Base-by-base conservation (phyloP, 257 asterid species). In the Ballota nigra region DNA sequence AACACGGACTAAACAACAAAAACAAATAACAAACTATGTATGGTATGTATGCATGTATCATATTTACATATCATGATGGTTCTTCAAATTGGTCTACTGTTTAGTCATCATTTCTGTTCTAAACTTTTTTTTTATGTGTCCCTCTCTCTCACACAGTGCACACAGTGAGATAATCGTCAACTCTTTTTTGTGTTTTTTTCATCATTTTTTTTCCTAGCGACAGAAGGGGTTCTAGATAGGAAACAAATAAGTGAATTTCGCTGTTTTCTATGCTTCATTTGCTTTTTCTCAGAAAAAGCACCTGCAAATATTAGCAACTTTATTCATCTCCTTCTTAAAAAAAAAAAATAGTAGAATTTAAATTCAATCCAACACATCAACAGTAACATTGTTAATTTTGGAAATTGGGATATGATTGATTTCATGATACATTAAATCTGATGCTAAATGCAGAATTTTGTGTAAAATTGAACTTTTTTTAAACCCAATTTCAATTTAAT, bases 1-100 rank as follows among this genome's bases (percentile, higher is more conserved):
- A 83, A 85, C 89, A 88, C 86, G 58, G 82, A 56, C 81, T 83
- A 83, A 70, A 73, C 67, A 75, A 82, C 86, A 83, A 83, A 82
- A 79, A 15, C 57, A 58, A 78, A n/a, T n/a, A 81, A 26, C 55
- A 83, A 57, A 68, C 49, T 57, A 65, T 24, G 23, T 16, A 23
- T 26, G 41, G 53, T 64, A 52, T 23, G 66, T 23, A 29, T 26
- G 23, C 51, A n/a, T n/a, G n/a, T n/a, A n/a, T n/a, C n/a, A n/a
- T n/a, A n/a, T n/a, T n/a, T n/a, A n/a, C n/a, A n/a, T 26, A 26
- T 26, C 29, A 26, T 26, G 3, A 26, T 26, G 29, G 2, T 26
- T 26, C 29, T 63, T 67, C 23, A 58, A 52, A 76, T 71, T 59
- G 52, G 56, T 16, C 60, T 33, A 66, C 65, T 72, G 70, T 64